Evolutionary conservation across 768 basidiomycete species (phyloP).

Genomic region (Leucocoprinus birnbaumii): DNA sequence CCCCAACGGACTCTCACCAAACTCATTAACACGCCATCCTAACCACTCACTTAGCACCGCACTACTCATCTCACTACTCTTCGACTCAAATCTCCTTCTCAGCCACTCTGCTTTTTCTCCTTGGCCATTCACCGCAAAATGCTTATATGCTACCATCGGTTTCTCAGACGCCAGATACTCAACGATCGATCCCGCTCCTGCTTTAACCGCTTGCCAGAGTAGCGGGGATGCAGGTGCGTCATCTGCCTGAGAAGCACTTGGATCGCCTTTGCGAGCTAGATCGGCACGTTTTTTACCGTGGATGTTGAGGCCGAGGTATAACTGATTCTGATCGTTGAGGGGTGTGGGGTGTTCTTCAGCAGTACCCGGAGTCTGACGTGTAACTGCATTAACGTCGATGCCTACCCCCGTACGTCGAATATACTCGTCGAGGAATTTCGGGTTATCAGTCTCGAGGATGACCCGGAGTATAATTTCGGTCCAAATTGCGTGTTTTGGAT

Average conservation of each 20-base stretch:
- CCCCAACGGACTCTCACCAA: slow-evolving; percentile 53
- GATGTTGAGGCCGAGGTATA: slow-evolving; percentile 59
- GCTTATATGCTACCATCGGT: slow-evolving; percentile 47
- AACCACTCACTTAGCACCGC: slow-evolving; percentile 44
- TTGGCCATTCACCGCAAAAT: slow-evolving; percentile 41
- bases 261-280: slow-evolving; percentile 48
- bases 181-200: slow-evolving; percentile 31
- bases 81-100: slow-evolving; percentile 31
- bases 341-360: slow-evolving; percentile 20
- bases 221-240: slow-evolving; percentile 18
- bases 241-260: slow-evolving; percentile 27
- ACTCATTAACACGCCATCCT: slow-evolving; percentile 43
- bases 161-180: slow-evolving; percentile 46
- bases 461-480: slow-evolving; percentile 18
- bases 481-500: slow-evolving; percentile 18
- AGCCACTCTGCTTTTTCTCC: slow-evolving; percentile 41
- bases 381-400: slow-evolving; percentile 25
- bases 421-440: slow-evolving; percentile 53
- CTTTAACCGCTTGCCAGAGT: slow-evolving; percentile 42
- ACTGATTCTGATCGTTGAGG: slow-evolving; percentile 34
- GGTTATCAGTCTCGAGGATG: slow-evolving; percentile 38
- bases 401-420: slow-evolving; percentile 50
- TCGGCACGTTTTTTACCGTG: slow-evolving; percentile 63
- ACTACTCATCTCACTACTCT: slow-evolving; percentile 36
- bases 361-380: slow-evolving; percentile 14